Percentiles rank a stretch among this genome's conserved stretches.
Conservation (phyloP, 805 yeast genomes). For the Yarrowia porcina region DNA sequence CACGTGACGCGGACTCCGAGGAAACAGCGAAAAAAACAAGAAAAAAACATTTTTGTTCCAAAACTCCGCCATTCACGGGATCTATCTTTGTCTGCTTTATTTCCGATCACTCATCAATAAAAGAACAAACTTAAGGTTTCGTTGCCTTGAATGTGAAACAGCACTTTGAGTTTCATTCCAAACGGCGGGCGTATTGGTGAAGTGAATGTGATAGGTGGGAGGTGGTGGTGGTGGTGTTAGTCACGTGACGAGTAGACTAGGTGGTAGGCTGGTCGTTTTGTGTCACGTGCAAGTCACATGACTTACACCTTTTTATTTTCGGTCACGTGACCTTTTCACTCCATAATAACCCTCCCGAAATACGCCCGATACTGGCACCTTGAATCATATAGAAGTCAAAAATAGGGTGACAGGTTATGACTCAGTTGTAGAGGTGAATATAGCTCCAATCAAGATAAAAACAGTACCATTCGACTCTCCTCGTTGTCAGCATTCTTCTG, state of each 20-base stretch:
- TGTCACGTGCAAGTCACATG: too few species aligned
- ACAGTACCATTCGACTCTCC: not conserved
- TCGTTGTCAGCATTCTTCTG: not conserved
- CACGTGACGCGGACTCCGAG: not conserved
- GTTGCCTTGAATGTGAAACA: conserved; percentile 21
- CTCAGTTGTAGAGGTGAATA: too few species aligned
- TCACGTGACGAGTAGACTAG: not conserved
- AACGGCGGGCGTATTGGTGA: not conserved
- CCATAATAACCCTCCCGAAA: too few species aligned
- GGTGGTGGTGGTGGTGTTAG: not conserved
- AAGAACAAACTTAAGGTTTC: not conserved
- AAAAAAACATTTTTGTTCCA: too few species aligned
- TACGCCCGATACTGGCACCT: not conserved
- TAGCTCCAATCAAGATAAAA: too few species aligned
- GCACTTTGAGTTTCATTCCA: not conserved
- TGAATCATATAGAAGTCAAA: not conserved
- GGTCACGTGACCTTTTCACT: not conserved
- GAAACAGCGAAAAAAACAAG: too few species aligned
- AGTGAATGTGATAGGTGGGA: not conserved
- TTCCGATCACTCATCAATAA: not conserved
- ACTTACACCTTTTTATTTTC: not conserved
- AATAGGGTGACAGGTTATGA: conserved; percentile 1
- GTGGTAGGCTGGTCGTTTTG: not conserved
- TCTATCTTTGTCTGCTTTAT: too few species aligned
- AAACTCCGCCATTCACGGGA: too few species aligned